These are phyloP conservation scores for Zygoascus hellenicus DNA, from an alignment of 1,139 yeast genomes.

Conservation along the genomic window DNA sequence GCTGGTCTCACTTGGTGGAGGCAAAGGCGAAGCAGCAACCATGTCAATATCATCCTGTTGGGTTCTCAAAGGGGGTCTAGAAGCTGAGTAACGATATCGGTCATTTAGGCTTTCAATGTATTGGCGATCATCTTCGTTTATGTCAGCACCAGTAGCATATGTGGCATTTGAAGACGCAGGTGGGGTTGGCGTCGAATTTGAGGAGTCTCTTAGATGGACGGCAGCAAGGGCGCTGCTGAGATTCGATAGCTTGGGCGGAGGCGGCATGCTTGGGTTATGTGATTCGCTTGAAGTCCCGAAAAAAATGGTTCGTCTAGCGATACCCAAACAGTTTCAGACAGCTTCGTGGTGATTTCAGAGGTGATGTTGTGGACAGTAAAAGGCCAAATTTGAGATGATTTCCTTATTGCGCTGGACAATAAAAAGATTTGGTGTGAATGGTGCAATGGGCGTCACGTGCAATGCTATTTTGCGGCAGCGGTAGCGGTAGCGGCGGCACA, in stretches of 20 bases:
- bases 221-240: conserved; percentile 31
- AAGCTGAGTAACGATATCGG: not conserved
- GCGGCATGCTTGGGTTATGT: conserved; percentile 12
- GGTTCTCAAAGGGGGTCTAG: not conserved
- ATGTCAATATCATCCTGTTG: conserved; percentile 6
- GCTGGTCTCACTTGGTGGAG: conserved; percentile 6
- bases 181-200: not conserved
- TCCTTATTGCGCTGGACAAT: not conserved
- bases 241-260: conserved; percentile 23
- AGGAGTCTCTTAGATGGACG: conserved; percentile 21
- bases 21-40: conserved; percentile 9
- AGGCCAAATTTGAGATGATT: not conserved
- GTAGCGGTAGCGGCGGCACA: not conserved
- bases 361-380: not conserved
- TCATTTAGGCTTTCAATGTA: conserved; percentile 2
- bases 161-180: conserved; percentile 2
- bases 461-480: not conserved
- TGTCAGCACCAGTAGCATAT: conserved; percentile 7
- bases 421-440: not conserved
- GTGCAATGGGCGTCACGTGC: not conserved
- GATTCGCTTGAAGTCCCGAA: too few relatives aligned
- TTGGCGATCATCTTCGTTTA: conserved; percentile 1
- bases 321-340: too few relatives aligned
- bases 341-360: too few relatives aligned
- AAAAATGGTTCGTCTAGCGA: too few relatives aligned